These are phyloP conservation scores for Penicillium corylophilum DNA, from an alignment of 2,329 filamentous ascomycete species.

Conservation along the genomic window DNA sequence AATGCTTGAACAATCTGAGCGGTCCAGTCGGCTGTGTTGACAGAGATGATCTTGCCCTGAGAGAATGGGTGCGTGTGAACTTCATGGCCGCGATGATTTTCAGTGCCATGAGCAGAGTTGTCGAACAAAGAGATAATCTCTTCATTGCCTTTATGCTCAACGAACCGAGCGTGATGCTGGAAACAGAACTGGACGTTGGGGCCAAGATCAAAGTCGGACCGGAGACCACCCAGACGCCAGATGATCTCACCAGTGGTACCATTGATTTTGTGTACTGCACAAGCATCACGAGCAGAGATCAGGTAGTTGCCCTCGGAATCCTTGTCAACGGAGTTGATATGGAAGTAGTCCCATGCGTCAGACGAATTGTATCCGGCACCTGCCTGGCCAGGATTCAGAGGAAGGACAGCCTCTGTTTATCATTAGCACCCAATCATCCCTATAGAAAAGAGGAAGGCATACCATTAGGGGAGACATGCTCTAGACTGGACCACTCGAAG, in stretches of 20 bases:
- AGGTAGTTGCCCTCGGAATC: slow-evolving; percentile 47
- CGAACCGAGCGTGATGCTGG: slow-evolving; percentile 53
- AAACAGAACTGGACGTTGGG: slow-evolving; percentile 50
- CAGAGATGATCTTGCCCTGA: slow-evolving; percentile 46
- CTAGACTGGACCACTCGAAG: slow-evolving; percentile 60
- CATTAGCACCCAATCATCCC: slow-evolving; percentile 5
- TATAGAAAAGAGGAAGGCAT: slow-evolving; percentile 17
- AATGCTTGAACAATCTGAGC: slow-evolving; percentile 50
- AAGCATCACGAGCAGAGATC: slow-evolving; percentile 49
- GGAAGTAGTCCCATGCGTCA: slow-evolving; percentile 53
- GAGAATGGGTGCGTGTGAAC: slow-evolving; percentile 44
- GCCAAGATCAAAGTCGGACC: slow-evolving; percentile 44
- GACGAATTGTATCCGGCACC: slow-evolving; percentile 38
- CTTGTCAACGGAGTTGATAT: slow-evolving; percentile 49
- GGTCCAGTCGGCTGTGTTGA: slow-evolving; percentile 46
- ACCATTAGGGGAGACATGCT: slow-evolving; percentile 55
- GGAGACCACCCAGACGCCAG: slow-evolving; percentile 49
- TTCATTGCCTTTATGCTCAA: slow-evolving; percentile 46
- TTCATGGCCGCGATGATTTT: slow-evolving; percentile 33
- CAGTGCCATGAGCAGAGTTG: slow-evolving; percentile 50
- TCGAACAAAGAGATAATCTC: slow-evolving; percentile 56
- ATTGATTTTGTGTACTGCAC: slow-evolving; percentile 50
- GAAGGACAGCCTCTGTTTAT: slow-evolving; percentile 45
- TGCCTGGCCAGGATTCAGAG: slow-evolving; percentile 48
- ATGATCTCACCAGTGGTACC: slow-evolving; percentile 48